Evolutionary conservation across 2,329 filamentous ascomycete species (phyloP).

Genomic region (Aspergillus pseudoviridinutans): DNA sequence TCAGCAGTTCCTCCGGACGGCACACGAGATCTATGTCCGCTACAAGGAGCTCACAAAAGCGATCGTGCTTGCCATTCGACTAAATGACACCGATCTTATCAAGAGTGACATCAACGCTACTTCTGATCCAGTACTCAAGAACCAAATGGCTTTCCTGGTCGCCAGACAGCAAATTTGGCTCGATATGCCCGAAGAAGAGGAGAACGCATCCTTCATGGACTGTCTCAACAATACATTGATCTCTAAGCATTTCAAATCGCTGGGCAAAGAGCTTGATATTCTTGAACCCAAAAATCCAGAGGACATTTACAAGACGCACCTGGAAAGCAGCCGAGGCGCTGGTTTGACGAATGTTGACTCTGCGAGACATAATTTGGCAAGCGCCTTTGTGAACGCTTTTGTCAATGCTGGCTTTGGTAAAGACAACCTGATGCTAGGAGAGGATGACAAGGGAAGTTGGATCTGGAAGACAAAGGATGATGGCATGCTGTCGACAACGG

Average conservation of each 20-base stretch:
- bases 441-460: constrained; percentile 86
- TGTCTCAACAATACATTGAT: constrained; percentile 84
- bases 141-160: constrained; percentile 90
- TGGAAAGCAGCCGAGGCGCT: constrained; percentile 89
- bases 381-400: constrained; percentile 94
- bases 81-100: constrained; percentile 85
- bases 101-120: constrained; percentile 75
- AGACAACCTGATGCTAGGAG: constrained; percentile 96
- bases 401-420: constrained; percentile 93
- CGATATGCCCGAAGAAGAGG: constrained; percentile 61
- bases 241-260: constrained; percentile 85
- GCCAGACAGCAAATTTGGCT: constrained; percentile 86
- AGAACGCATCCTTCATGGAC: constrained; percentile 72
- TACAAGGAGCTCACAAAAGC: constrained; percentile 93
- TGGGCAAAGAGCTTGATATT: constrained; percentile 95
- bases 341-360: constrained; percentile 95
- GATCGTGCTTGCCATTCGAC: constrained; percentile 85
- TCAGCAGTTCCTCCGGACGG: constrained; percentile 87
- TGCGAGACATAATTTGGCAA: constrained; percentile 89
- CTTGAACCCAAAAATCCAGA: constrained; percentile 94
- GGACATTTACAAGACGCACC: constrained; percentile 98
- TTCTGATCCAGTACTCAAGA: constrained; percentile 75
- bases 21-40: constrained; percentile 87
- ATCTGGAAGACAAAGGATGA: constrained; percentile 99
- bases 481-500: constrained; percentile 94